phyloP scores from a whole-genome alignment of 2,329 filamentous ascomycete genomes.

The Didymosphaeria variabile region DNA sequence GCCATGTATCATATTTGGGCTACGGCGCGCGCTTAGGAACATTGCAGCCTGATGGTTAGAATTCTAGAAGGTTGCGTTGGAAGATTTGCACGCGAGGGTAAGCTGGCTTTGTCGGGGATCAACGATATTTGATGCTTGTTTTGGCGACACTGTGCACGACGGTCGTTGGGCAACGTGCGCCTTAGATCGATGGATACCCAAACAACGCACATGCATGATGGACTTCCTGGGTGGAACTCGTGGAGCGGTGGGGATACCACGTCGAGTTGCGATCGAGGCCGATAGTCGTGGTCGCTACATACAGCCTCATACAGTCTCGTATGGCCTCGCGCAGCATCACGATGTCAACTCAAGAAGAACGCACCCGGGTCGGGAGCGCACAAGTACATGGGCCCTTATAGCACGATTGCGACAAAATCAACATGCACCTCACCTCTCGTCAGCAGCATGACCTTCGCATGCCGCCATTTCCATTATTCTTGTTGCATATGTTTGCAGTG shows the following conservation, averaged over 20 bases:
- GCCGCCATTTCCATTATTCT: slow-evolving; percentile 13
- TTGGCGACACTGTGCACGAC: slow-evolving; percentile 24
- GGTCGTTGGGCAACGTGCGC: slow-evolving; percentile 37
- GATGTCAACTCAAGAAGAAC: slow-evolving; percentile 7
- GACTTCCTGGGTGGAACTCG: slow-evolving; percentile 15
- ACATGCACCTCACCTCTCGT: background rate
- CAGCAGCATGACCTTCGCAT: slow-evolving; percentile 10
- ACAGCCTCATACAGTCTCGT: slow-evolving; percentile 6
- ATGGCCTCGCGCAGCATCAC: slow-evolving; percentile 15
- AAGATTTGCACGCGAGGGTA: slow-evolving; percentile 12
- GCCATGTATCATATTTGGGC: slow-evolving; percentile 5
- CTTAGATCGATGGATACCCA: slow-evolving; percentile 25
- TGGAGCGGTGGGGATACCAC: slow-evolving; percentile 24
- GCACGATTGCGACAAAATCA: slow-evolving; percentile 3
- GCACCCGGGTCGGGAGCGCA: background rate
- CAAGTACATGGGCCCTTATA: background rate
- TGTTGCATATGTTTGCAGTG: slow-evolving; percentile 26
- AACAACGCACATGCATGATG: slow-evolving; percentile 6
- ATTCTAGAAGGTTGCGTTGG: slow-evolving; percentile 13
- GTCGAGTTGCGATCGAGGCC: background rate
- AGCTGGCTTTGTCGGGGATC: slow-evolving; percentile 27
- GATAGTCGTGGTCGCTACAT: background rate
- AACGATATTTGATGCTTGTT: slow-evolving; percentile 25
- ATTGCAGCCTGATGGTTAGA: slow-evolving; percentile 8
- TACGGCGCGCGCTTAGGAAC: slow-evolving; percentile 20